phyloP scores from a whole-genome alignment of 495 filamentous ascomycete species.

The Podospora tetraspora region DNA sequence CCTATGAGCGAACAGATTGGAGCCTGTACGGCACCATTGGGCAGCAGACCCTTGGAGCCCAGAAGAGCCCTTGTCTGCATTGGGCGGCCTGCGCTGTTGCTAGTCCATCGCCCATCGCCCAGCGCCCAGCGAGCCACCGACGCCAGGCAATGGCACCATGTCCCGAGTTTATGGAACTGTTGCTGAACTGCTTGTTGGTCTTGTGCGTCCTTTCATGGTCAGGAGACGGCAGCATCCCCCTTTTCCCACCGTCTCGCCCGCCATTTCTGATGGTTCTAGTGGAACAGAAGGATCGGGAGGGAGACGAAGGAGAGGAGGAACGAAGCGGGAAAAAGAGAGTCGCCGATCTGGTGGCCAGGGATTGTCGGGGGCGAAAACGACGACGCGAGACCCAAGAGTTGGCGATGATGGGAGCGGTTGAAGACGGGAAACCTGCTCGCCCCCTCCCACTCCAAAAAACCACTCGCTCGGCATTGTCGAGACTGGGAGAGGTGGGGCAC shows the following conservation, averaged over 20 bases:
- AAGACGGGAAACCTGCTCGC: constrained; percentile 3
- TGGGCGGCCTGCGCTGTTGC: neutral
- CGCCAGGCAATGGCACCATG: neutral
- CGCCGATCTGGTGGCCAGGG: neutral
- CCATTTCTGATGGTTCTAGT: neutral
- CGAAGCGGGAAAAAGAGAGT: neutral
- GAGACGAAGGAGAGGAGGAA: neutral
- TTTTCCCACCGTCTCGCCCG: neutral
- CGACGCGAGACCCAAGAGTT: neutral
- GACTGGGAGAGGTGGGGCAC: neutral
- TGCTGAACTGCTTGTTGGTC: neutral
- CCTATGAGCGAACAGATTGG: constrained; percentile 34
- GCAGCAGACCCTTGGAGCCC: constrained; percentile 23
- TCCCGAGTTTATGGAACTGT: neutral
- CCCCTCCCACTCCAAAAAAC: neutral
- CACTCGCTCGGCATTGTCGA: neutral
- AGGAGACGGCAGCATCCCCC: neutral
- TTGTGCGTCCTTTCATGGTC: neutral
- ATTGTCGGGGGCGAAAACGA: neutral
- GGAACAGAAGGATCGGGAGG: neutral
- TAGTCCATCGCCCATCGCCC: neutral
- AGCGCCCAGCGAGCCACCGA: neutral
- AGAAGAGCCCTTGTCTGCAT: constrained; percentile 12
- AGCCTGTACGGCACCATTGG: constrained; percentile 29
- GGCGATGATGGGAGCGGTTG: neutral